Evolutionary conservation across 2,329 filamentous ascomycete species (phyloP).

Genomic region (Dothideomycetes sp.): DNA sequence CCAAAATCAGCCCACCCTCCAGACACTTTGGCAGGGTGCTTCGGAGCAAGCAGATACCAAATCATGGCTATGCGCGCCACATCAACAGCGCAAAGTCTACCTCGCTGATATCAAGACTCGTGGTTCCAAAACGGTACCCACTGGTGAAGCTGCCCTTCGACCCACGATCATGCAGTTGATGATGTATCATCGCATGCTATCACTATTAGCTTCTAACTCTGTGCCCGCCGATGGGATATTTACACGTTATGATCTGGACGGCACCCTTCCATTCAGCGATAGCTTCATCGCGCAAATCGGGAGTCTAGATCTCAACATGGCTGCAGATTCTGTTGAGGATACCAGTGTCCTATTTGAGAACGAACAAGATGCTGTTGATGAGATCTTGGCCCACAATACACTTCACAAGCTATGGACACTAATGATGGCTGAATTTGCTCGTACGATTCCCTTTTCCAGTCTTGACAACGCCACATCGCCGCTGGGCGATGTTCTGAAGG

Average conservation of each 20-base stretch:
- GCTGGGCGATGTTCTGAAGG: slow-evolving; percentile 46
- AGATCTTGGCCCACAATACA: slow-evolving; percentile 48
- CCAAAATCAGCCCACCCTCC: slow-evolving; percentile 22
- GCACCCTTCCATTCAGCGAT: slow-evolving; percentile 61
- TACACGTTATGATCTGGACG: slow-evolving; percentile 57
- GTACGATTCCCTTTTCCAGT: slow-evolving; percentile 19
- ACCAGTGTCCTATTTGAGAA: slow-evolving; percentile 12
- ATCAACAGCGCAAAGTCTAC: slow-evolving; percentile 43
- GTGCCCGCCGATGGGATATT: slow-evolving; percentile 62
- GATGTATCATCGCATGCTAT: slow-evolving; percentile 78
- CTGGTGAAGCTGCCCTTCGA: slow-evolving; percentile 52
- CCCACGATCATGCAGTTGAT: slow-evolving; percentile 81
- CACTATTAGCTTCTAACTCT: slow-evolving; percentile 58
- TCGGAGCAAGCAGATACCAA: slow-evolving; percentile 1
- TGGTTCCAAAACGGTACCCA: slow-evolving; percentile 50
- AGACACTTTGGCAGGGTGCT: slow-evolving; percentile 13
- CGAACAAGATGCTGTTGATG: slow-evolving; percentile 36
- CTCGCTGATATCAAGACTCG: slow-evolving; percentile 85
- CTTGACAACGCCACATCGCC: slow-evolving; percentile 43
- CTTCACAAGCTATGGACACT: slow-evolving; percentile 49
- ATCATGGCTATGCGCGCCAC: slow-evolving; percentile 7
- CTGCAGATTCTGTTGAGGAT: slow-evolving; percentile 27
- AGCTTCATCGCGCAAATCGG: slow-evolving; percentile 67
- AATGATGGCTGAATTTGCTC: slow-evolving; percentile 50
- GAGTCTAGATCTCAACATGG: slow-evolving; percentile 46